Base-by-base conservation (phyloP, 106 monocot species). In the Acorus gramineus region DNA sequence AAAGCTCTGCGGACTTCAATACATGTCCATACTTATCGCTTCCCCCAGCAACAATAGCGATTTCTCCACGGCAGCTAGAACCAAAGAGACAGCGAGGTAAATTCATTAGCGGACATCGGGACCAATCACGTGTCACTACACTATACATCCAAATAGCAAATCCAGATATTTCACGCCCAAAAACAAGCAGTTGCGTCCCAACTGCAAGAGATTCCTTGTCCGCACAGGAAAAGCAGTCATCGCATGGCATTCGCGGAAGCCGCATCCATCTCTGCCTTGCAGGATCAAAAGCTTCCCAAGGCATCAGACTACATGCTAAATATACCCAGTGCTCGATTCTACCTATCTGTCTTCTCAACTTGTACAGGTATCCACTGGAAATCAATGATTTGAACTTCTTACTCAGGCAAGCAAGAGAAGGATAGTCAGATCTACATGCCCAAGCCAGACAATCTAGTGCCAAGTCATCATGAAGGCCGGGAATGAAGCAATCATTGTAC, bases 191-290 rank as follows among this genome's bases (percentile, higher is more conserved):
- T 9, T 76, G 88, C 46, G 93, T 93, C 4, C 93, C 93, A 1
- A 87, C 93, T 42, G 88, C 88, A 46, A 93, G 71, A 46, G 93
- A 93, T 66, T 93, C 93, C 78, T 93, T 93, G 67, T 93, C 93
- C 14, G 85, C 85, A 69, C 69, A 71, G 47, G 80, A 88, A 49
- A 93, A 93, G 66, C 93, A 93, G 4, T 82, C 85, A 52, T 93
- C 93, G 53, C 88, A 88, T n/a, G 93, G 93, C 80, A 93, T 85
- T 14, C 71, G 74, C 43, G 88, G 93, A 43, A 93, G 78, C 63
- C 80, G 72, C 85, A 85, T 88, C 93, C 93, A 89, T 44, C 78
- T 69, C 52, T 63, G 66, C 42, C 75, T 67, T 11, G 53, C 62
- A 42, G 93, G 93, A 76, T 88, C 88, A 71, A 85, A 93, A 49